Evolutionary conservation across 345 rosid species (phyloP).

Genomic region (Carallia brachiata): DNA sequence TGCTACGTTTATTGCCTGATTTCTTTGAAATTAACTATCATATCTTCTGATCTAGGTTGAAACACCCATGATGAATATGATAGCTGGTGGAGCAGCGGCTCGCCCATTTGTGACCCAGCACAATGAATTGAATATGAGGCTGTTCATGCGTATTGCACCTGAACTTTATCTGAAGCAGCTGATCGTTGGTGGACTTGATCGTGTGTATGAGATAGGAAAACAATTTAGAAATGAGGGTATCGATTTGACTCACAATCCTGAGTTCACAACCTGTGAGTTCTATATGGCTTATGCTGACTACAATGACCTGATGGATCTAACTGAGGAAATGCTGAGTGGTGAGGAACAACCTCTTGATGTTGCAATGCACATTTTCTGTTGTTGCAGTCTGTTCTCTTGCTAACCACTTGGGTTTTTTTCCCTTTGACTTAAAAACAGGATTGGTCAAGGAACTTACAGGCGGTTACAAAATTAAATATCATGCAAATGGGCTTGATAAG

Average conservation of each 20-base stretch:
- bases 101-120: conserved; percentile 95
- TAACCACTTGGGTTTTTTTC: neutral
- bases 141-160: conserved; percentile 95
- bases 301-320: conserved; percentile 85
- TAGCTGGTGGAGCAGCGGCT: conserved; percentile 98
- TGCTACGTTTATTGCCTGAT: neutral
- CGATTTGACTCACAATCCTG: conserved; percentile 97
- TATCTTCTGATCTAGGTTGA: conserved; percentile 52
- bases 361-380: neutral
- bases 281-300: conserved; percentile 99
- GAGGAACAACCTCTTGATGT: conserved; percentile 9
- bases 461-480: conserved; percentile 83
- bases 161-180: conserved; percentile 88
- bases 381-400: conserved; percentile 7
- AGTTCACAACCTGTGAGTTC: conserved; percentile 97
- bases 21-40: neutral
- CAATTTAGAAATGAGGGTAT: conserved; percentile 98
- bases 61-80: conserved; percentile 98
- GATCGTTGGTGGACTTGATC: conserved; percentile 87
- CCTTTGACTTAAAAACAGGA: conserved; percentile 39
- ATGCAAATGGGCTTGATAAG: conserved; percentile 76
- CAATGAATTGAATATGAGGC: conserved; percentile 82
- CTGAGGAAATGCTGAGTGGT: conserved; percentile 90
- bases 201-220: conserved; percentile 95
- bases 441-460: conserved; percentile 92